These are phyloP conservation scores for Calonectria henricotiae DNA, from an alignment of 2,329 filamentous ascomycete genomes.

Conservation along the genomic window DNA sequence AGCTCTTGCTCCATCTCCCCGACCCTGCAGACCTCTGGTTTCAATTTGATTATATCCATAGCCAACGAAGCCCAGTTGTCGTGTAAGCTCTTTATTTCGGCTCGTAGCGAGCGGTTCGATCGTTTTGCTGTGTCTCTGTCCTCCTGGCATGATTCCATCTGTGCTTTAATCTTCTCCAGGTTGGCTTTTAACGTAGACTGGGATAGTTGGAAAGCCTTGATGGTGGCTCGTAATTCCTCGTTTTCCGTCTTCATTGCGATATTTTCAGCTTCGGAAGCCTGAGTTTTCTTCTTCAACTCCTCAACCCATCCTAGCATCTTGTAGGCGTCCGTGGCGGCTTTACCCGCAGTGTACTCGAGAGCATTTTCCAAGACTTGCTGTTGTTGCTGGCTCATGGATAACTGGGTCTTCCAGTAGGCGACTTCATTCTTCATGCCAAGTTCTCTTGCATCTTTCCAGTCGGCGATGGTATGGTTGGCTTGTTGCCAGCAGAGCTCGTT, in stretches of 20 bases:
- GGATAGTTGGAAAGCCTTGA: conserved; percentile 6
- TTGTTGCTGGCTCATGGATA: conserved; percentile 10
- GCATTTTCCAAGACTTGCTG: conserved; percentile 18
- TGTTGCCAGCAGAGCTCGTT: conserved; percentile 17
- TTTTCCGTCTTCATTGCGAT: conserved; percentile 10
- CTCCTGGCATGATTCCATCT: conserved; percentile 2
- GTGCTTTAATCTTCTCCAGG: conserved; percentile 1
- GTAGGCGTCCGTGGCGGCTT: conserved; percentile 8
- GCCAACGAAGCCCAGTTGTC: conserved; percentile 10
- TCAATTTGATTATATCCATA: conserved; percentile 12
- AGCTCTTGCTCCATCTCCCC: conserved; percentile 14
- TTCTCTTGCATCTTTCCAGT: conserved; percentile 14
- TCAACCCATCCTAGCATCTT: conserved; percentile 18
- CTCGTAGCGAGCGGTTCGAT: conserved; percentile 14
- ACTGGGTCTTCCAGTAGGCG: conserved; percentile 6
- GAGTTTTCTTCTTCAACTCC: conserved; percentile 11
- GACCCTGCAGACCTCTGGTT: not conserved
- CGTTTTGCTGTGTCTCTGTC: not conserved
- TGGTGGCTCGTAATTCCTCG: not conserved
- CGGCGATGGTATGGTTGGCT: conserved; percentile 14
- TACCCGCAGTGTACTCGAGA: conserved; percentile 1
- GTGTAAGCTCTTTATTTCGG: not conserved
- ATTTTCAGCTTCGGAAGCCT: not conserved
- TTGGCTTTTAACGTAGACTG: conserved; percentile 6
- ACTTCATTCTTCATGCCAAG: conserved; percentile 12